Percentiles rank a stretch among this genome's conserved stretches.
These are phyloP conservation scores for Diddensiella caesifluorescens DNA, from an alignment of 805 yeast genomes.

Conservation along the genomic window DNA sequence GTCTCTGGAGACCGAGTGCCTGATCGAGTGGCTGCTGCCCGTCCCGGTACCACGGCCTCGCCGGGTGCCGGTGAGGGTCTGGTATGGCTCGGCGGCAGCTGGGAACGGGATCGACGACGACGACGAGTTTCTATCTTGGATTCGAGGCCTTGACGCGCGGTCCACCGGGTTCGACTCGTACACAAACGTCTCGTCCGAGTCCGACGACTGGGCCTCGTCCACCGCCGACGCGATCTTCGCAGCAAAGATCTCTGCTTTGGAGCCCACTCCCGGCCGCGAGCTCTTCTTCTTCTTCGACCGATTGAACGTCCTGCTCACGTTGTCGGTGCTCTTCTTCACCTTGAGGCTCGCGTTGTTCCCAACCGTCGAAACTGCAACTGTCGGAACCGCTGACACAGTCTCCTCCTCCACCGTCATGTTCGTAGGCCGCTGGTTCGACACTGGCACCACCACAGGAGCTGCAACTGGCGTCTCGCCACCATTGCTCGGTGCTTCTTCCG, in stretches of 20 bases:
- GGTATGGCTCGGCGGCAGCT: constrained; percentile 5
- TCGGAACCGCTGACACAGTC: constrained; percentile 48
- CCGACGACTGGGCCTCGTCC: constrained; percentile 73
- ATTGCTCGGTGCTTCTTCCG: neutral
- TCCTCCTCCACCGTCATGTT: constrained; percentile 57
- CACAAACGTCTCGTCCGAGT: constrained; percentile 94
- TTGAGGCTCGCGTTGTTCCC: constrained; percentile 13
- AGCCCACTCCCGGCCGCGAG: constrained; percentile 38
- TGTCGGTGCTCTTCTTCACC: constrained; percentile 29
- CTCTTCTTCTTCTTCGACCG: constrained; percentile 38
- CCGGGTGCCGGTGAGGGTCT: constrained; percentile 12
- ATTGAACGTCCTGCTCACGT: constrained; percentile 20
- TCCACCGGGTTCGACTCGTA: constrained; percentile 52
- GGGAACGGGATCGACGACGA: constrained; percentile 6
- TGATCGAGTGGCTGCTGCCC: neutral
- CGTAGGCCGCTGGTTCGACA: constrained; percentile 4
- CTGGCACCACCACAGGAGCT: neutral
- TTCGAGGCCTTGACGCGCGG: constrained; percentile 14
- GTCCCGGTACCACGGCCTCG: constrained; percentile 6
- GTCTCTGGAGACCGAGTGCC: neutral
- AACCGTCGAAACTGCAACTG: constrained; percentile 30
- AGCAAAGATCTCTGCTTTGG: constrained; percentile 85
- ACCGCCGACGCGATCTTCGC: constrained; percentile 93
- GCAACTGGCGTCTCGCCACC: neutral
- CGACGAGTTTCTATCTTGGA: constrained; percentile 23